Base-by-base conservation (phyloP, 805 yeast species). In the Helenozyma baotianmanensis region DNA sequence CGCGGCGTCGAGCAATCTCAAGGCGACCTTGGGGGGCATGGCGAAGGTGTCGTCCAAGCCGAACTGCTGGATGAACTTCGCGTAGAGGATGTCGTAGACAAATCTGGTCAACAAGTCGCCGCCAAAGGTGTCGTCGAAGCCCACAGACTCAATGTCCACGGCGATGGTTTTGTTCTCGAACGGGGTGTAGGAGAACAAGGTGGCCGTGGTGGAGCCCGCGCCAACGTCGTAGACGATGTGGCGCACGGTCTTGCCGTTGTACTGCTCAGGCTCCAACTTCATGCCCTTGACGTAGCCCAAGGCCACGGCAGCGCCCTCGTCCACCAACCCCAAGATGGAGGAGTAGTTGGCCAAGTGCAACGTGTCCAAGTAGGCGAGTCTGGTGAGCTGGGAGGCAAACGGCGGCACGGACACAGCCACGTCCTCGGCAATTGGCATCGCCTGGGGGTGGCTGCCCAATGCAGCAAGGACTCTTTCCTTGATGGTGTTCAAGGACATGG, bases 251-350 rank as follows among this genome's bases (percentile, higher is more conserved):
- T 38, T 44, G 22, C 45, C 58, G 23, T 53, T 46, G 35, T 50
- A 58, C 28, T 62, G 62, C 3, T 67, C 70, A 14, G 51, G 47
- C 3, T 55, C 56, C 6, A 56, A 51, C 22, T 59, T 57, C 39
- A 72, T 72, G 27, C 73, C 70, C 21, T 83, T 68, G 2, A 86
- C 85, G 54, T 77, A 89, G 50, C 87, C 85, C 27, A 85, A 60
- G 1, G 95, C 96, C 11, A 86, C 87, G 2, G 97, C 92, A n/a
- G 86, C 62, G 11, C 96, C 97, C 55, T 90, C 97, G 51, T 84
- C 89, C 2, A 89, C 83, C 34, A 90, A 64, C 2, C 80, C 77
- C 38, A 80, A 71, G 10, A 80, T 74, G 27, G 73, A 64, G 9
- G 61, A 45, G 38, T 80, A 60, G 14, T 81, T 84, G 2, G 95